A percentile compares a stretch with the other conserved stretches of the same genome.
Conservation (phyloP, 331 rosid genomes). For the Quercus phellos region DNA sequence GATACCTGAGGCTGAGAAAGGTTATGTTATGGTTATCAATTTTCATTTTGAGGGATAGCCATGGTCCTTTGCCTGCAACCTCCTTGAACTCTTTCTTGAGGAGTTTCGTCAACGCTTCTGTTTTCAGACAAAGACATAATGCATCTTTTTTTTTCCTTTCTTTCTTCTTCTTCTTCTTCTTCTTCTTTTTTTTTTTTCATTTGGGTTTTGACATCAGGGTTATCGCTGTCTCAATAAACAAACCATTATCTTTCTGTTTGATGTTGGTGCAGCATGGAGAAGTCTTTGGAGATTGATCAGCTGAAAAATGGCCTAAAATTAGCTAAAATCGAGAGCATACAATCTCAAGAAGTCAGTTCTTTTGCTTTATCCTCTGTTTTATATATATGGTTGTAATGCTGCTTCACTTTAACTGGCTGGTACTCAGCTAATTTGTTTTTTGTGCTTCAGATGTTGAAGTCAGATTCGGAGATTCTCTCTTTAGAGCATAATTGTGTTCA, state of each 20-base stretch:
- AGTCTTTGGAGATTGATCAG: slow-evolving; percentile 30
- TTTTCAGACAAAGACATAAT: too few species aligned
- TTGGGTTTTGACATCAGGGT: background rate
- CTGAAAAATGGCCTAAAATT: slow-evolving; percentile 15
- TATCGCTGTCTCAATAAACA: background rate
- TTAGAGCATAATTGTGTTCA: slow-evolving; percentile 4
- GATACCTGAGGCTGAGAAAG: background rate
- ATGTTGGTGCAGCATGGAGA: slow-evolving; percentile 35
- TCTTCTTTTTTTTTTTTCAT: too few species aligned
- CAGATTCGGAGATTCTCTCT: slow-evolving; percentile 7
- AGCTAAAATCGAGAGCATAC: slow-evolving; percentile 19
- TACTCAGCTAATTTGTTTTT: background rate
- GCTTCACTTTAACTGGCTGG: slow-evolving; percentile 6
- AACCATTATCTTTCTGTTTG: slow-evolving; percentile 2
- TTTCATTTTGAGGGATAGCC: background rate
- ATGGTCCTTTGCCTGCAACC: background rate
- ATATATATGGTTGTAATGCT: background rate
- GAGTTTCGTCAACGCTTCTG: background rate
- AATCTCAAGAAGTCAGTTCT: slow-evolving; percentile 44
- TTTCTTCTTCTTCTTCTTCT: too few species aligned
- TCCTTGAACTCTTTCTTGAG: background rate
- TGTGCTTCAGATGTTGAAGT: slow-evolving; percentile 24
- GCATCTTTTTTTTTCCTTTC: too few species aligned
- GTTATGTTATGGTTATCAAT: background rate
- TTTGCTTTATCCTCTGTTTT: background rate